phyloP scores from a whole-genome alignment of 345 rosid species.

The Microcos paniculata region DNA sequence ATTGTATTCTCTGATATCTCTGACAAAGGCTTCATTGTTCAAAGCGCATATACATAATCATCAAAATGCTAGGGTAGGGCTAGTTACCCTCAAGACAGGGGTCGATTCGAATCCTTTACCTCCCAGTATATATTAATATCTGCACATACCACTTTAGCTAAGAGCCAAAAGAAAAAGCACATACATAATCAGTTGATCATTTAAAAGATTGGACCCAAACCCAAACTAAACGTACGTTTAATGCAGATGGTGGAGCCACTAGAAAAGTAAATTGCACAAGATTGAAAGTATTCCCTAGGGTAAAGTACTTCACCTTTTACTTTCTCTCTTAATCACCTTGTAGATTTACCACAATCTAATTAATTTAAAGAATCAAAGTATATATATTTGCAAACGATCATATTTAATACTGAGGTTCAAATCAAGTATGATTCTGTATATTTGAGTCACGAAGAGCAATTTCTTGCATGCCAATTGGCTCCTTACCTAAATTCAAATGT shows the following conservation, averaged over 20 bases:
- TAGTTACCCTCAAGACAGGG: too few relatives aligned
- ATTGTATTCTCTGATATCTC: too few relatives aligned
- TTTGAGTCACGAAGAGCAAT: background rate
- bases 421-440: background rate
- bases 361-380: background rate
- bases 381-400: background rate
- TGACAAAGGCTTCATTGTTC: too few relatives aligned
- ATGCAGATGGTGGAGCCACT: background rate
- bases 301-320: constrained; percentile 8
- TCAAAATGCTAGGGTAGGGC: too few relatives aligned
- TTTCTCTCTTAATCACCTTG: background rate
- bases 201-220: background rate
- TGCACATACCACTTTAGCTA: too few relatives aligned
- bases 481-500: background rate
- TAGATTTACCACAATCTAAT: background rate
- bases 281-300: background rate
- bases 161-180: too few relatives aligned
- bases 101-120: too few relatives aligned
- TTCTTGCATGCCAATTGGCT: background rate
- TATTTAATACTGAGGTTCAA: background rate
- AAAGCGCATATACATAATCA: too few relatives aligned
- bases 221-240: background rate
- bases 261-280: constrained; percentile 1
- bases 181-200: background rate
- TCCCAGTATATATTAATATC: too few relatives aligned